Conservation (phyloP, 441 rosid species). For the Arabidopsis lyrata region DNA sequence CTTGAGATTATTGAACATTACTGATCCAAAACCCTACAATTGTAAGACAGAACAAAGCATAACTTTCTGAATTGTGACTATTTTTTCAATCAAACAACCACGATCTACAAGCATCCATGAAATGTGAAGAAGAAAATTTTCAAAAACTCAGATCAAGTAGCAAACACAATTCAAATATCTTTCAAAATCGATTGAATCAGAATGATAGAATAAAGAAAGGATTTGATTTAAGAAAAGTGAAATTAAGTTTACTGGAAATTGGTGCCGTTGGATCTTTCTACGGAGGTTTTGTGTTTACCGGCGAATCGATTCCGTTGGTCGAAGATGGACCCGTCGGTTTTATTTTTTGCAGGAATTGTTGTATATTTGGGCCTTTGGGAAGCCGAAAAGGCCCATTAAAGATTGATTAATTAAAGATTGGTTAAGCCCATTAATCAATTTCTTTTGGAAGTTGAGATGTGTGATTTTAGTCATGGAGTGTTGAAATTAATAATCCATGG, state of each 20-base stretch:
- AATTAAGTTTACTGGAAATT: not conserved
- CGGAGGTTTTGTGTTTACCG: conserved; percentile 75
- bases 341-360: conserved; percentile 72
- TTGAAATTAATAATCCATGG: too few species aligned
- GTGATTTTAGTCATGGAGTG: too few species aligned
- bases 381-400: conserved; percentile 31
- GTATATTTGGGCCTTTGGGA: conserved; percentile 66
- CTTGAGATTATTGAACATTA: not conserved
- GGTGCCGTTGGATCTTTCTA: conserved; percentile 74
- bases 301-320: conserved; percentile 61
- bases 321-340: conserved; percentile 72
- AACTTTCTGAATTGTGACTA: too few species aligned
- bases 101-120: too few species aligned
- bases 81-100: too few species aligned
- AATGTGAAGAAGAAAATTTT: too few species aligned
- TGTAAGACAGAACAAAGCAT: not conserved
- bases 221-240: not conserved
- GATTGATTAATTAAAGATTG: not conserved
- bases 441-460: too few species aligned
- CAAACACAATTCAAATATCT: not conserved
- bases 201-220: not conserved
- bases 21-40: conserved; percentile 33
- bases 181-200: not conserved
- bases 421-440: too few species aligned
- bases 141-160: not conserved